phyloP scores from a whole-genome alignment of 441 rosid genomes.

The Eutrema salsugineum region DNA sequence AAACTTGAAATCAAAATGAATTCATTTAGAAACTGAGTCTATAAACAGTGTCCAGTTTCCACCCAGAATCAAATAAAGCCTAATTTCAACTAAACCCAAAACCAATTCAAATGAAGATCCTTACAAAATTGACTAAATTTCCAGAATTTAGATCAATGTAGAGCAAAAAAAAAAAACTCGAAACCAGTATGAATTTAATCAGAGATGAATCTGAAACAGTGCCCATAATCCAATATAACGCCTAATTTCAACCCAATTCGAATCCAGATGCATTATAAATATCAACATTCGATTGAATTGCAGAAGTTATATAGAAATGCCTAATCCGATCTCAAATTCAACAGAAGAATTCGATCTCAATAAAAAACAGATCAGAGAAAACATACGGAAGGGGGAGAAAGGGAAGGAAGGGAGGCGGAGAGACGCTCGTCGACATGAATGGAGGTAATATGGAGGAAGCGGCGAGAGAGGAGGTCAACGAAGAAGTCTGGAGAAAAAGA shows the following conservation, averaged over 20 bases:
- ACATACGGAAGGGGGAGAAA: constrained; percentile 32
- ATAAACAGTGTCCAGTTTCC: background rate
- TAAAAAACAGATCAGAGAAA: background rate
- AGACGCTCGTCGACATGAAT: constrained; percentile 74
- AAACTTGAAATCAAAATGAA: background rate
- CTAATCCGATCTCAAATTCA: background rate
- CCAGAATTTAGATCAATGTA: background rate
- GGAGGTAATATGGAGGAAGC: constrained; percentile 55
- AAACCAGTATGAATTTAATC: background rate
- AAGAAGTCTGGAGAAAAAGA: constrained; percentile 61
- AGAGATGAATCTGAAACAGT: background rate
- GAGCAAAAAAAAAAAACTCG: background rate
- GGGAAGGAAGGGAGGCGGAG: constrained; percentile 44
- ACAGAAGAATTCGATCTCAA: background rate
- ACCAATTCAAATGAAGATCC: background rate
- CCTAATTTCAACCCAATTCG: background rate
- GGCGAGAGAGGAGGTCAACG: constrained; percentile 58
- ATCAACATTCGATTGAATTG: background rate
- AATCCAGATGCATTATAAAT: background rate
- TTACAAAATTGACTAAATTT: background rate
- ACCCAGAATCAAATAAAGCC: background rate
- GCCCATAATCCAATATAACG: background rate
- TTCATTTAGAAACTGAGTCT: background rate
- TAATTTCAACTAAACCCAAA: background rate
- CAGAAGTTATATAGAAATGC: background rate